Conservation (phyloP, 2,329 filamentous ascomycete genomes). For the Fusarium chaquense region DNA sequence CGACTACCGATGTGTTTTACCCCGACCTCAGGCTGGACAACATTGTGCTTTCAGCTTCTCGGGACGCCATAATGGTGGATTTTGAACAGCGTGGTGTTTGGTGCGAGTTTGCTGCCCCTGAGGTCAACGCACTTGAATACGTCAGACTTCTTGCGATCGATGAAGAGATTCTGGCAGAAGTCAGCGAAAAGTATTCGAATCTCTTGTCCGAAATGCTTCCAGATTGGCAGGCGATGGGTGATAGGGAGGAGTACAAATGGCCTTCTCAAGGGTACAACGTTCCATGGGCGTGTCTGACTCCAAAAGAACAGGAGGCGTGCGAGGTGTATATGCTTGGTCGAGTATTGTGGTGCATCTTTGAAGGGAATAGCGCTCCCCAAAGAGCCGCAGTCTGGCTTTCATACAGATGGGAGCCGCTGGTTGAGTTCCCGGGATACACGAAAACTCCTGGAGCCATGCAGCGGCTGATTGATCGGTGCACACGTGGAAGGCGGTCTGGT, state of each 20-base stretch:
- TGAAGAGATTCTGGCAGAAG: slow-evolving; percentile 57
- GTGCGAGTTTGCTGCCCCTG: slow-evolving; percentile 71
- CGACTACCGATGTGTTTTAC: slow-evolving; percentile 62
- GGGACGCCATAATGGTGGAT: slow-evolving; percentile 68
- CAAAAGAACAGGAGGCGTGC: slow-evolving; percentile 66
- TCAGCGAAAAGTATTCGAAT: slow-evolving; percentile 56
- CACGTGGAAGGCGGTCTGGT: slow-evolving; percentile 59
- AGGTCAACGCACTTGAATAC: slow-evolving; percentile 71
- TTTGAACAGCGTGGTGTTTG: slow-evolving; percentile 73
- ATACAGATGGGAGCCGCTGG: slow-evolving; percentile 66
- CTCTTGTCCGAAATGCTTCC: slow-evolving; percentile 60
- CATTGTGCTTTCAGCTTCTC: slow-evolving; percentile 62
- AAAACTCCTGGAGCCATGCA: slow-evolving; percentile 61
- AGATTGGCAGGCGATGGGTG: slow-evolving; percentile 57
- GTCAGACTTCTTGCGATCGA: slow-evolving; percentile 65
- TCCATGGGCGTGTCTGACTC: slow-evolving; percentile 66
- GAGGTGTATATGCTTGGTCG: slow-evolving; percentile 73
- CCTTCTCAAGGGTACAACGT: slow-evolving; percentile 65
- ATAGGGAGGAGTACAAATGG: slow-evolving; percentile 61
- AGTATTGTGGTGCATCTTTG: slow-evolving; percentile 72
- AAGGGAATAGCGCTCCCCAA: slow-evolving; percentile 69
- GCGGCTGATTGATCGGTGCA: slow-evolving; percentile 64
- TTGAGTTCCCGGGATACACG: slow-evolving; percentile 67
- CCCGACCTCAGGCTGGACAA: slow-evolving; percentile 72
- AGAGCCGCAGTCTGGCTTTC: slow-evolving; percentile 69